phyloP scores from a whole-genome alignment of 2,329 filamentous ascomycete genomes.

The Fusarium sp. region DNA sequence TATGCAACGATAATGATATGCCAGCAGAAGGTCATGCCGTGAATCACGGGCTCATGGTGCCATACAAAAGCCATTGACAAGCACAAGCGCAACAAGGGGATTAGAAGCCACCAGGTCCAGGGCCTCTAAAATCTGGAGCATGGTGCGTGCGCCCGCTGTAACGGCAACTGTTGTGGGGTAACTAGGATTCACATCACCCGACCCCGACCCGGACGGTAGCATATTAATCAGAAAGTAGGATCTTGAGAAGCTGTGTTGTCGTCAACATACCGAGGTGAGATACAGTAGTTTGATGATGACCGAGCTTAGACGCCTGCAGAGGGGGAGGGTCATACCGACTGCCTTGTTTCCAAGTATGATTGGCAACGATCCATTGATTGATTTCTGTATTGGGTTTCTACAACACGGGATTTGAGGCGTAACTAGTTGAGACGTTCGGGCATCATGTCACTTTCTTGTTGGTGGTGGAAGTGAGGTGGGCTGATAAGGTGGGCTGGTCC shows the following conservation, averaged over 20 bases:
- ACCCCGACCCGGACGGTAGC: slow-evolving; percentile 10
- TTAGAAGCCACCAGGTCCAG: slow-evolving; percentile 18
- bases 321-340: slow-evolving; percentile 24
- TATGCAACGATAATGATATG: slow-evolving; percentile 28
- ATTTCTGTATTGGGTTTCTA: slow-evolving; percentile 25
- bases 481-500: slow-evolving; percentile 7
- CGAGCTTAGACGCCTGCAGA: slow-evolving; percentile 36
- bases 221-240: slow-evolving; percentile 26
- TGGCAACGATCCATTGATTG: slow-evolving; percentile 19
- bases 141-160: slow-evolving; percentile 41
- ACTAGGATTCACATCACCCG: slow-evolving; percentile 26
- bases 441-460: slow-evolving; percentile 23
- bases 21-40: slow-evolving; percentile 28
- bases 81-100: slow-evolving; percentile 2
- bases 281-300: not conserved
- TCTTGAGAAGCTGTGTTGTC: slow-evolving; percentile 21
- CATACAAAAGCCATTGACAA: slow-evolving; percentile 40
- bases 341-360: slow-evolving; percentile 31
- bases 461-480: slow-evolving; percentile 28
- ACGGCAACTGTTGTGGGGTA: slow-evolving; percentile 41
- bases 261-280: slow-evolving; percentile 27
- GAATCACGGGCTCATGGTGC: slow-evolving; percentile 41
- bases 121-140: slow-evolving; percentile 14
- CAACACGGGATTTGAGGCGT: slow-evolving; percentile 26
- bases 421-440: slow-evolving; percentile 29